Base-by-base conservation (phyloP, 495 filamentous ascomycete species). In the Arthonia radiata region DNA sequence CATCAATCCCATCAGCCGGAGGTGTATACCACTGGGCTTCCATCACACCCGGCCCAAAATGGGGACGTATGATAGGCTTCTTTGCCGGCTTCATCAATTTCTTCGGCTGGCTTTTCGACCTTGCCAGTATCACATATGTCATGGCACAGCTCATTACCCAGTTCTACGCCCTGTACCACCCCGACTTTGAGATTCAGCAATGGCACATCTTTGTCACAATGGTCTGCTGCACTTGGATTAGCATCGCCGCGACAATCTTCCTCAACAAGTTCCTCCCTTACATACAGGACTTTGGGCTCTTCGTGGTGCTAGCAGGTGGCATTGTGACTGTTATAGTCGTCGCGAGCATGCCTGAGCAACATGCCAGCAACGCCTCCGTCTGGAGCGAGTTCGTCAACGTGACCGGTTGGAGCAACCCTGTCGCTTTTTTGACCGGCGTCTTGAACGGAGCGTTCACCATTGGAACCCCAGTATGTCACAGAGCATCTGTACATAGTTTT, bases 21-120 rank as follows among this genome's bases (percentile, higher is more conserved):
- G 74, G 77, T 21, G 76, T 90, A 2, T 83, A 83, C 35, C 77
- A 86, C 43, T 86, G 76, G 76, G 74, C 76, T 3, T 67, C 69
- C 0, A 58, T 82, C 10, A 76, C 76, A 0, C 66, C 63, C 4
- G 74, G 74, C 2, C 59, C 56, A 1, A 61, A 51, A 24, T 71
- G 67, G 43, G 78, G 77, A 17, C 61, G 73, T 9, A 41, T 61
- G 2, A 50, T 64, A 24, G 76, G 78, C 15, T 89, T 67, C 47
- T 83, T 78, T 35, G 68, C 75, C 0, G 79, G 78, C 5, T 77
- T 61, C 48, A 64, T 72, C 52, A 89, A 89, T 40, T 71, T 67
- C 39, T 61, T 77, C 29, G 79, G 68, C n/a, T 81, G 76, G 76
- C 42, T 73, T 34, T 60, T 73, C 48, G 38, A 59, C 31, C 49